Evolutionary conservation across 2,329 filamentous ascomycete species (phyloP), one percentile per base, ranked within the genome.

Genomic region (Chaetomium sp.): DNA sequence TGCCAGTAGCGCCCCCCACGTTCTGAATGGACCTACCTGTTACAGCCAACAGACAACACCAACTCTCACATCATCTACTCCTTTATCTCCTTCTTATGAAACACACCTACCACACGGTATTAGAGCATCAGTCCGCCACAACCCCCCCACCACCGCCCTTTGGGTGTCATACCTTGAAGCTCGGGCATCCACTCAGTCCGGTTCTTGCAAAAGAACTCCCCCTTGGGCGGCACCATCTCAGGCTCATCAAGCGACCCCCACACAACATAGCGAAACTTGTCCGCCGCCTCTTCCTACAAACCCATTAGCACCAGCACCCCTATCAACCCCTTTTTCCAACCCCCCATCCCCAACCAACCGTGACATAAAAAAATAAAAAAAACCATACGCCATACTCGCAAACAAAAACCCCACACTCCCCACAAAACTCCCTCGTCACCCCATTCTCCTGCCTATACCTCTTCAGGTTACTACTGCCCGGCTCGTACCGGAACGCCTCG

Each of bases 181-280:
- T 81, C 78, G 2, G 80, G 81, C 80, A 83, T 83, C 83, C 83
- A 85, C 1, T 68, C 72, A 5, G 78, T 75, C 63, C 81, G 74
- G 47, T 75, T 71, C 60, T 77, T 82, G 71, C 81, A 84, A 68
- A 84, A 85, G 74, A 85, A 85, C 67, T 85, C 82, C 0, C 82
- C 83, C 69, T 83, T 84, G 0, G 82, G 82, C 6, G 81, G 79
- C 10, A 85, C 71, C 58, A 73, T 76, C 16, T 81, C 79, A 0
- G 79, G 80, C 23, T 82, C 76, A 63, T 85, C 82, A 4, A 85
- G 72, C 0, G 81, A 81, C 1, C 83, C 82, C 72, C 78, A 79
- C 66, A 79, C 74, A 31, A 80, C 69, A 57, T 80, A 80, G n/a
- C 76, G 73, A 62, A 78, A 78, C 68, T 75, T 76, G 49, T 82